A percentile compares a stretch with the other conserved stretches of the same genome.
Evolutionary conservation across 2,329 filamentous ascomycete species (phyloP).

Genomic region (Orbilia javanica): DNA sequence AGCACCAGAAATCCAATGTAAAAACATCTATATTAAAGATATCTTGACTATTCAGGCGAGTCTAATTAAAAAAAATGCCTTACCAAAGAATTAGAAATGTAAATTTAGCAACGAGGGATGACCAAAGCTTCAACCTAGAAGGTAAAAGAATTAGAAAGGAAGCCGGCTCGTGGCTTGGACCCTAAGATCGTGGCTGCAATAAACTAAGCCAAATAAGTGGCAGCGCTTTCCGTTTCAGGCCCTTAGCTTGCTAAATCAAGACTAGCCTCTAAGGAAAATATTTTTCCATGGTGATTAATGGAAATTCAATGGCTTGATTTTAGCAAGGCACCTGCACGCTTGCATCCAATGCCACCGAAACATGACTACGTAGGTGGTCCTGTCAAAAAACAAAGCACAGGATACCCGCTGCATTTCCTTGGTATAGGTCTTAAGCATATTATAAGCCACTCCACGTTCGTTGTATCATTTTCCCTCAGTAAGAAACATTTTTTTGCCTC

Average conservation of each 20-base stretch:
- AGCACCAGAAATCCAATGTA: not conserved
- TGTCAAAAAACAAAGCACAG: conserved; percentile 7
- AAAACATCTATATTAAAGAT: not conserved
- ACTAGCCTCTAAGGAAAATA: conserved; percentile 3
- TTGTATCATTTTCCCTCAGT: not conserved
- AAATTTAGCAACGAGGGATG: conserved; percentile 13
- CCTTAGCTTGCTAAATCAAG: not conserved
- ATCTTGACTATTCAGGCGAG: not conserved
- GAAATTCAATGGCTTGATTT: not conserved
- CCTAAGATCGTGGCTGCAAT: conserved; percentile 15
- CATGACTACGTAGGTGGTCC: not conserved
- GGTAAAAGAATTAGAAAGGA: not conserved
- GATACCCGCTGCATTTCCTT: not conserved
- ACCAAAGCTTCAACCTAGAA: not conserved
- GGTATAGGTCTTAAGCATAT: not conserved
- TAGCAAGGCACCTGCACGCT: not conserved
- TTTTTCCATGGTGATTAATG: conserved; percentile 12
- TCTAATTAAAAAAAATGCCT: not conserved
- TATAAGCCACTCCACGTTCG: conserved; percentile 17
- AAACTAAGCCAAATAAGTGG: conserved; percentile 29
- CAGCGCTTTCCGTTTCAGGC: conserved; percentile 17
- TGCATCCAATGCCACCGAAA: not conserved
- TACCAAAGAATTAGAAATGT: not conserved
- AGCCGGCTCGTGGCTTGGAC: conserved; percentile 27
- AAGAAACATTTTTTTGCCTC: conserved; percentile 6